phyloP scores from a whole-genome alignment of 2,329 filamentous ascomycete genomes.

The Trichophyton equinum region DNA sequence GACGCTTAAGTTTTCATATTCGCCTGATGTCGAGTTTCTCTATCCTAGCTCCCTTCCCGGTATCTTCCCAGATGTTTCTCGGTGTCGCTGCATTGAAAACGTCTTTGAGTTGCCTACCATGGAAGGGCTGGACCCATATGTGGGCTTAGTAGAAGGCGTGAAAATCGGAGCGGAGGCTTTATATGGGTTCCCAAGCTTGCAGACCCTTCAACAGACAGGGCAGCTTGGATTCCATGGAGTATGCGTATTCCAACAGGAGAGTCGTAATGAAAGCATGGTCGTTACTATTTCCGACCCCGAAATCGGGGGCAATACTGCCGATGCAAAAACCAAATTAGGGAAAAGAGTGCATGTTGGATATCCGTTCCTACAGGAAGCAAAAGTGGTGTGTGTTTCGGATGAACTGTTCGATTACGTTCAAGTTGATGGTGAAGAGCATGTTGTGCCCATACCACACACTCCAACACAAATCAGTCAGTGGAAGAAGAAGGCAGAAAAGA shows the following conservation, averaged over 20 bases:
- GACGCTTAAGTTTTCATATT: constrained; percentile 83
- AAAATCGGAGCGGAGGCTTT: constrained; percentile 72
- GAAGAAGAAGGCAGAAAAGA: constrained; percentile 67
- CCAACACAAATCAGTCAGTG: constrained; percentile 69
- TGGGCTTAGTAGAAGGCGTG: constrained; percentile 72
- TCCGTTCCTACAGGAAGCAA: constrained; percentile 88
- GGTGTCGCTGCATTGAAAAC: constrained; percentile 88
- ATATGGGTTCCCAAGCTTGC: constrained; percentile 84
- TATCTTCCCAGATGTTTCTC: constrained; percentile 75
- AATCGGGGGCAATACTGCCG: constrained; percentile 53
- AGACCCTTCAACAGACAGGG: constrained; percentile 72
- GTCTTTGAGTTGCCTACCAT: constrained; percentile 89
- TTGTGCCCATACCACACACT: constrained; percentile 58
- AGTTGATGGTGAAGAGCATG: constrained; percentile 50
- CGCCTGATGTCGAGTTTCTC: constrained; percentile 59
- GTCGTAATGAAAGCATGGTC: constrained; percentile 91
- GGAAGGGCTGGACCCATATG: constrained; percentile 74
- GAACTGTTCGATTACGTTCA: constrained; percentile 83
- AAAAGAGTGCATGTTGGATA: constrained; percentile 84
- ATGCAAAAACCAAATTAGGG: constrained; percentile 68
- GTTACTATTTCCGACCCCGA: constrained; percentile 70
- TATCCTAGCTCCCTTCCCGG: constrained; percentile 83
- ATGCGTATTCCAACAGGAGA: constrained; percentile 90
- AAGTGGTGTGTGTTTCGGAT: constrained; percentile 77
- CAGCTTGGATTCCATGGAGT: constrained; percentile 77